These are phyloP conservation scores for Beauveria asiatica DNA, from an alignment of 2,329 filamentous ascomycete species.

Conservation along the genomic window DNA sequence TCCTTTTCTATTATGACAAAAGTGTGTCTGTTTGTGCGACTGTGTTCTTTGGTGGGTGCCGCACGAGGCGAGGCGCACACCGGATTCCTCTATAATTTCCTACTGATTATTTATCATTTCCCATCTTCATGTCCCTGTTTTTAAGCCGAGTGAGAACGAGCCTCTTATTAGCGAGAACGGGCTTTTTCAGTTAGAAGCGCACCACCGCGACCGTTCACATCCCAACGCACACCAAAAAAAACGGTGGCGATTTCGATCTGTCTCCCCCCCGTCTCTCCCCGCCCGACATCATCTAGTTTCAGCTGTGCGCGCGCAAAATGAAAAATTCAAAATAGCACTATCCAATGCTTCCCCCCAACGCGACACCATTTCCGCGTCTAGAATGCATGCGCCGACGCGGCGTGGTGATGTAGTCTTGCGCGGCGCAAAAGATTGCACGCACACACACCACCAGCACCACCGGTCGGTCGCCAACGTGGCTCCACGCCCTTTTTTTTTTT, in stretches of 20 bases:
- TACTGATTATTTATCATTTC: too few relatives aligned
- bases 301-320: background rate
- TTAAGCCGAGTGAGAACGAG: too few relatives aligned
- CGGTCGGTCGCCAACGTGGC: background rate
- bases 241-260: too few relatives aligned
- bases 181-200: too few relatives aligned
- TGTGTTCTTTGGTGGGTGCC: background rate
- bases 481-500: too few relatives aligned
- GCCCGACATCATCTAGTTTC: background rate
- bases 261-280: background rate
- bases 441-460: background rate
- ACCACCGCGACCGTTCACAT: too few relatives aligned
- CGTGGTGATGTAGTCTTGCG: background rate
- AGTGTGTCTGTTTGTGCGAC: background rate
- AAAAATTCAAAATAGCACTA: background rate
- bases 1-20: background rate
- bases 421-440: background rate
- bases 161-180: too few relatives aligned
- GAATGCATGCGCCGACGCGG: slow-evolving; percentile 1
- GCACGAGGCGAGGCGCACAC: background rate
- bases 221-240: too few relatives aligned
- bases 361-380: background rate
- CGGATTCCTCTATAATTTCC: too few relatives aligned
- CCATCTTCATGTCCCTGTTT: too few relatives aligned
- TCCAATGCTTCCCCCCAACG: background rate